Evolutionary conservation across 371 early-diverging fungal species (phyloP), one percentile per base, ranked within the genome.

Genomic region (Gilbertella persicaria): DNA sequence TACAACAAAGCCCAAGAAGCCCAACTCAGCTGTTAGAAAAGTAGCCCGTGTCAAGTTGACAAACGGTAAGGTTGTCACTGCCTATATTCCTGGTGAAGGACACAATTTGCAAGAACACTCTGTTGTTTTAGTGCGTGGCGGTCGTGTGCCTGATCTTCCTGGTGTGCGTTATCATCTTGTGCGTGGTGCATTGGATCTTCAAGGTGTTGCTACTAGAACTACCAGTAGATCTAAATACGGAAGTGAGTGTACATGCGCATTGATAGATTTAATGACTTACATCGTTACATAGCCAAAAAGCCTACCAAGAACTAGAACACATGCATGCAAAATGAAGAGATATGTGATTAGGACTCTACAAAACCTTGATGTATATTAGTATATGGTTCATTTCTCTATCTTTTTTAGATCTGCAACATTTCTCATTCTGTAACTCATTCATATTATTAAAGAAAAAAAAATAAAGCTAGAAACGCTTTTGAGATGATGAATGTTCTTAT

Each of bases 11-110:
- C 95, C 95, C 37, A 91, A 91, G 73, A 95, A 95, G 62, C 95
- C 95, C 58, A 95, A 95, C 79, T 93, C 94, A 53, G 95, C 95
- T 50, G 84, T 84, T 59, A 87, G 95, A 58, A 92, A 92, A 62
- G 92, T 92, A 30, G 89, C 90, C 24, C 81, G 89, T 66, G 94
- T 95, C 42, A 83, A 88, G 61, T 71, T 95, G 60, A 87, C 92
- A 26, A 91, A 94, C 54, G 95, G 95, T 36, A 92, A 92, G 68
- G 79, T 83, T 13, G 82, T 97, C 17, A 86, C 90, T 48, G 94
- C 94, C 17, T 97, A 98, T 76, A 96, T 98, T 73, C 96, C 96
- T 14, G 98, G 98, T 58, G 98, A 98, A 75, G 97, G 97, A 16
- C 98, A 98, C 75, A 96, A 94, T 64, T 74, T 96, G 66, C 97